Percentiles rank a stretch among this genome's conserved stretches.
phyloP scores from a whole-genome alignment of 768 basidiomycete species.

The Calvatia gigantea region DNA sequence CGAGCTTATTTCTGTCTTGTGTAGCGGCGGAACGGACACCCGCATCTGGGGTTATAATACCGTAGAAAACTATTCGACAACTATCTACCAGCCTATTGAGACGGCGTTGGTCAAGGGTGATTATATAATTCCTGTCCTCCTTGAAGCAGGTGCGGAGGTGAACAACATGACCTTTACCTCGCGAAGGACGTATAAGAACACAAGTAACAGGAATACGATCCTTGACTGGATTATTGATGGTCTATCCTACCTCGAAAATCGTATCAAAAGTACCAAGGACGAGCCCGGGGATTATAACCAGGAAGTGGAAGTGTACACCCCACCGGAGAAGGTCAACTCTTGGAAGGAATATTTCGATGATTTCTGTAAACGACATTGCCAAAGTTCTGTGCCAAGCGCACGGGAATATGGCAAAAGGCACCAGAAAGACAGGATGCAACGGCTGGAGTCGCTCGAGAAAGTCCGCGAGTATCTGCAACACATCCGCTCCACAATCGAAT shows the following conservation, averaged over 20 bases:
- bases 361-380: constrained; percentile 5
- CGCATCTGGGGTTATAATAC: constrained; percentile 19
- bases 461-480: not conserved
- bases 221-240: not conserved
- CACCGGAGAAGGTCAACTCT: not conserved
- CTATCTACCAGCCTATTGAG: constrained; percentile 32
- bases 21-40: constrained; percentile 16
- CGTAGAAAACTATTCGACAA: constrained; percentile 22
- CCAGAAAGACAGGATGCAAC: not conserved
- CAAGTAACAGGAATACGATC: constrained; percentile 5
- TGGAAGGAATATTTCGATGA: constrained; percentile 3
- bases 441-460: not conserved
- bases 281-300: not conserved
- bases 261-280: not conserved
- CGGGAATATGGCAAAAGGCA: not conserved
- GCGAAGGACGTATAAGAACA: constrained; percentile 16
- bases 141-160: constrained; percentile 32
- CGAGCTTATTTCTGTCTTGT: not conserved
- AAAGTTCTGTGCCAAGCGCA: not conserved
- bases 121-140: constrained; percentile 35
- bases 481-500: not conserved
- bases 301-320: not conserved
- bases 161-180: constrained; percentile 28
- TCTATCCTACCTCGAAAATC: not conserved
- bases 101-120: constrained; percentile 31